Evolutionary conservation across 2,329 filamentous ascomycete species (phyloP).

Genomic region (Phyllosticta ampelicida): DNA sequence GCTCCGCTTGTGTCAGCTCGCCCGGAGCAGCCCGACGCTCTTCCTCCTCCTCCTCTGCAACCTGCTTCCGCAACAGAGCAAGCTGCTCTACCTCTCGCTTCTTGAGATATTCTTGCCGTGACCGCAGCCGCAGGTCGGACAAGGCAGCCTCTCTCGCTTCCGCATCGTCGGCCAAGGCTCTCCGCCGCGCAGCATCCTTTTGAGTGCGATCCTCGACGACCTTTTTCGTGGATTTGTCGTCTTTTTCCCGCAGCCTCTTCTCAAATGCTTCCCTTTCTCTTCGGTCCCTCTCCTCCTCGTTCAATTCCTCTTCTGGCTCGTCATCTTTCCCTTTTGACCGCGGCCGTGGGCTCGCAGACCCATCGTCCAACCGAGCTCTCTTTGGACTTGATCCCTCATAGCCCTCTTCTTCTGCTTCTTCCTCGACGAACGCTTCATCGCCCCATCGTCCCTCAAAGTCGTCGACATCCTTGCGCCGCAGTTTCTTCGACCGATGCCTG

Average conservation of each 20-base stretch:
- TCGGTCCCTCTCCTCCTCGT: constrained; percentile 20
- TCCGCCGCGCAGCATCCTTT: constrained; percentile 47
- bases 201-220: constrained; percentile 50
- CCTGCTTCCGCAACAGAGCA: constrained; percentile 78
- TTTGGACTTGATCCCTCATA: constrained; percentile 62
- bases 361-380: constrained; percentile 30
- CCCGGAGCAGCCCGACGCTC: constrained; percentile 66
- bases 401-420: constrained; percentile 40
- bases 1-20: constrained; percentile 65
- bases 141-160: constrained; percentile 60
- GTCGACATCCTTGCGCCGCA: constrained; percentile 38
- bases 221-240: constrained; percentile 60
- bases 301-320: constrained; percentile 16
- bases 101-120: constrained; percentile 83
- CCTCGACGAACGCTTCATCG: constrained; percentile 56
- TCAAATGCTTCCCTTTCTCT: constrained; percentile 71
- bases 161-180: constrained; percentile 52
- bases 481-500: constrained; percentile 25
- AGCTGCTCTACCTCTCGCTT: constrained; percentile 83
- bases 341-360: constrained; percentile 41
- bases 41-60: constrained; percentile 69
- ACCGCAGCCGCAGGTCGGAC: constrained; percentile 69
- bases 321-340: constrained; percentile 31
- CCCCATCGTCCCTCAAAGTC: constrained; percentile 73
- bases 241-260: constrained; percentile 61